Base-by-base conservation (phyloP, 23 red algal genomes). In the Gracilaria caudata region DNA sequence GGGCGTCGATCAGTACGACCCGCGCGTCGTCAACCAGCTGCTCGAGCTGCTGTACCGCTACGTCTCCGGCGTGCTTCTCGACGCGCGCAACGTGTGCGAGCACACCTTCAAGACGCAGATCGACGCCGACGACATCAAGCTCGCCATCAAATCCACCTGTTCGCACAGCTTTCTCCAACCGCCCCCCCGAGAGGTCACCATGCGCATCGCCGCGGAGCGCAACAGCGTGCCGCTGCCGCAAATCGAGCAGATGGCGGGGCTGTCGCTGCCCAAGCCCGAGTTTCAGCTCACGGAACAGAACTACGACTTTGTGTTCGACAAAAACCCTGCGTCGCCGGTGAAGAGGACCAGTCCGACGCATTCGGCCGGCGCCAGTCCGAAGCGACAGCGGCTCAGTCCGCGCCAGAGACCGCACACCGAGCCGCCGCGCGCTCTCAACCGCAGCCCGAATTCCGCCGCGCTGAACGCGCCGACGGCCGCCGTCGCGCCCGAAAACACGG, bases 11-110 rank as follows among this genome's bases (percentile, higher is more conserved):
- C 39, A 87, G 21, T 94, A 92, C 80, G 95, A 98, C 54, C 88
- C 88, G 7, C 77, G 95, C 26, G 95, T 98, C 21, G 87, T 94
- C 2, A 78, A 84, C 38, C 80, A 89, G 63, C 90, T 98, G 2
- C 63, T 98, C 54, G 95, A 98, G 68, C 77, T 98, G 7, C 77
- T 98, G 14, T 94, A 98, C 58, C 92, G 95, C 16, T 98, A 98
- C 73, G 84, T 98, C 5, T 88, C 88, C 10, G 61, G 89, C 9
- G 89, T 92, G 7, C 73, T 98, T 19, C 49, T 72, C 20, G 87
- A 92, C 23, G 90, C 95, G 4, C 68, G 86, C 26, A 77, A 76
- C 32, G 79, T 77, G 63, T 66, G 79, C 16, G 87, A 98, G 68
- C 87, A 94, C 72, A 91, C 90, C 29, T 57, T 78, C 21, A 87